Base-by-base conservation (phyloP, 768 basidiomycete genomes). In the Dentipellis fragilis region DNA sequence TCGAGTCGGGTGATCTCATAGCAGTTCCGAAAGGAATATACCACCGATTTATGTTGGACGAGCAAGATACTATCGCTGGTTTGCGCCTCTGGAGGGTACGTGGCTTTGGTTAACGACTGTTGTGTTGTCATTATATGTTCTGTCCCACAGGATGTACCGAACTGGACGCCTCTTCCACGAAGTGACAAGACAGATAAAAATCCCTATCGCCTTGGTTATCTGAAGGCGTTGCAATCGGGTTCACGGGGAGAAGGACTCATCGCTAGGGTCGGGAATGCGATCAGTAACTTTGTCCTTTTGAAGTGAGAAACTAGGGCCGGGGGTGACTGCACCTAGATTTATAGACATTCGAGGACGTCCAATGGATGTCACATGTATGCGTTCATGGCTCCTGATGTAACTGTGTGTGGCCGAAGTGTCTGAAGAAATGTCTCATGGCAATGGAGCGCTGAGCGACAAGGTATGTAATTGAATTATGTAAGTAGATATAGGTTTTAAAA, bases 1-100 rank as follows among this genome's bases (percentile, higher is more conserved):
- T 94, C 14, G 73, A 74, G 10, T 79, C 85, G 4, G 90, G 92
- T 1, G 94, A 96, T 65, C 77, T 97, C 49, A 69, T 96, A 52
- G 83, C 96, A 53, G 69, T 97, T 42, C 94, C 94, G 1, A 80
- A 89, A 16, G 93, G 92, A 0, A 92, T 94, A 63, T 96, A 93
- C 68, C 94, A 97, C 71, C 86, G 93, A 40, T 97, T 96, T 73
- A 94, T 90, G 0, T 80, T 96, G 14, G 92, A 95, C 65, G 78
- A 81, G 59, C 71, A 65, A 51, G 81, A 96, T 68, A 71, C 72
- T 36, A 84, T 93, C 70, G 81, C 83, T 62, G 87, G 87, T 0
- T 73, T 93, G 68, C 78, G 93, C 8, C 73, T 96, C 52, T 96
- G 94, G 81, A 81, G 93, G 80, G 90, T 83, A 56, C 36, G 70